Conservation (phyloP, 768 basidiomycete genomes). For the Tricholoma saponaceum region DNA sequence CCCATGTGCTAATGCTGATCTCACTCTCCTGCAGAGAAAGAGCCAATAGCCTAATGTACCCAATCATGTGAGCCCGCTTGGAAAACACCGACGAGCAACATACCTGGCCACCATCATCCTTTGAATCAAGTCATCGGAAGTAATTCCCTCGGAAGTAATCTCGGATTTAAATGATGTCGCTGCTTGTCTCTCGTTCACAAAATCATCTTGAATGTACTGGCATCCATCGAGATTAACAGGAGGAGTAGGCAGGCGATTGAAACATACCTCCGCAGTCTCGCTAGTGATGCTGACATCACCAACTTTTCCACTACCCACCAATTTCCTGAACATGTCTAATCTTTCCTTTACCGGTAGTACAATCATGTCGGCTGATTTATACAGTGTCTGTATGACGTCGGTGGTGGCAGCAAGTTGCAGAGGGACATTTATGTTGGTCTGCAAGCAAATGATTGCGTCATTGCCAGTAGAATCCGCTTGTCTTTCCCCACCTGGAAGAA, state of each 20-base stretch:
- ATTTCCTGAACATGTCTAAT: conserved; percentile 51
- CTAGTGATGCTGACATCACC: conserved; percentile 53
- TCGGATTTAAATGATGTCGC: conserved; percentile 26
- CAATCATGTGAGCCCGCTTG: conserved; percentile 1
- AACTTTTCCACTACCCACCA: conserved; percentile 58
- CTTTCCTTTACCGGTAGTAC: conserved; percentile 41
- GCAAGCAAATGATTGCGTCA: background rate
- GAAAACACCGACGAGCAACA: conserved; percentile 11
- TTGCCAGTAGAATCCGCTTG: background rate
- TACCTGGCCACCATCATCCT: conserved; percentile 71
- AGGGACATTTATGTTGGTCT: conserved; percentile 60
- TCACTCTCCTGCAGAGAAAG: conserved; percentile 54
- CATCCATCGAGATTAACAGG: background rate
- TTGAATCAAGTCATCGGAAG: conserved; percentile 60
- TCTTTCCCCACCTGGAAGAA: conserved; percentile 59
- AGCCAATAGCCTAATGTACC: conserved; percentile 49
- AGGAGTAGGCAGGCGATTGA: background rate
- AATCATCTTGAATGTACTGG: conserved; percentile 76
- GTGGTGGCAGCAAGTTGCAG: conserved; percentile 27
- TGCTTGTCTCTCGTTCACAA: conserved; percentile 46
- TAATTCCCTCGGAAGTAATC: conserved; percentile 27
- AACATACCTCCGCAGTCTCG: conserved; percentile 52
- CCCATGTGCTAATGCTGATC: conserved; percentile 60
- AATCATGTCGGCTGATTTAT: conserved; percentile 44
- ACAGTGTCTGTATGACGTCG: conserved; percentile 32